phyloP scores from a whole-genome alignment of 1,139 yeast genomes.

The Blastobotrys proliferans region DNA sequence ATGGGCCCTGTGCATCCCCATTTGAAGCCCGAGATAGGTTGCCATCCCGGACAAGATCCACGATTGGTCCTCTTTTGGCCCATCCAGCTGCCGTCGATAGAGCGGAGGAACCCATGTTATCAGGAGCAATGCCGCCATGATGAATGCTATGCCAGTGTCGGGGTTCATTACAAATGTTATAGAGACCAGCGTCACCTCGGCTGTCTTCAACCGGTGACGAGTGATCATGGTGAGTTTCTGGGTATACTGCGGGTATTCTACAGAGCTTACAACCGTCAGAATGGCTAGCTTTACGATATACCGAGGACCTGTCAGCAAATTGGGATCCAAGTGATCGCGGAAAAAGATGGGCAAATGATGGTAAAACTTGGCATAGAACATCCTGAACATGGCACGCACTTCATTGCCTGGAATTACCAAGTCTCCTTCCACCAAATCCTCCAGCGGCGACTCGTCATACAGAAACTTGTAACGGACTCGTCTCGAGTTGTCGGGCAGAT shows the following conservation, averaged over 20 bases:
- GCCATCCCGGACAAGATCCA: conserved; percentile 21
- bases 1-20: conserved; percentile 22
- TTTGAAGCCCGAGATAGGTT: conserved; percentile 20
- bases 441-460: conserved; percentile 2
- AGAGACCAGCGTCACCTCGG: neutral
- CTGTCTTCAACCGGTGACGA: conserved; percentile 1
- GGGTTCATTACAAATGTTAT: conserved; percentile 4
- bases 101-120: conserved; percentile 7
- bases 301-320: conserved; percentile 12
- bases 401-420: conserved; percentile 12
- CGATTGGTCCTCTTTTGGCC: conserved; percentile 16
- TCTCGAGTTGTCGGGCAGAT: neutral
- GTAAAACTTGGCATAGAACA: conserved; percentile 16
- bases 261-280: conserved; percentile 18
- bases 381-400: conserved; percentile 14
- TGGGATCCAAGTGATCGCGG: conserved; percentile 16
- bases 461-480: conserved; percentile 7
- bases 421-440: conserved; percentile 3
- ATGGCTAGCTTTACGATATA: conserved; percentile 22
- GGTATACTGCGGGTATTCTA: conserved; percentile 6
- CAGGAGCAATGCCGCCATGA: conserved; percentile 6
- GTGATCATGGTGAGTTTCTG: neutral
- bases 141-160: conserved; percentile 1
- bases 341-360: conserved; percentile 20
- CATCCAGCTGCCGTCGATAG: neutral